Evolutionary conservation across 768 basidiomycete genomes (phyloP), one percentile per base, ranked within the genome.

Genomic region (Lactarius quietus): DNA sequence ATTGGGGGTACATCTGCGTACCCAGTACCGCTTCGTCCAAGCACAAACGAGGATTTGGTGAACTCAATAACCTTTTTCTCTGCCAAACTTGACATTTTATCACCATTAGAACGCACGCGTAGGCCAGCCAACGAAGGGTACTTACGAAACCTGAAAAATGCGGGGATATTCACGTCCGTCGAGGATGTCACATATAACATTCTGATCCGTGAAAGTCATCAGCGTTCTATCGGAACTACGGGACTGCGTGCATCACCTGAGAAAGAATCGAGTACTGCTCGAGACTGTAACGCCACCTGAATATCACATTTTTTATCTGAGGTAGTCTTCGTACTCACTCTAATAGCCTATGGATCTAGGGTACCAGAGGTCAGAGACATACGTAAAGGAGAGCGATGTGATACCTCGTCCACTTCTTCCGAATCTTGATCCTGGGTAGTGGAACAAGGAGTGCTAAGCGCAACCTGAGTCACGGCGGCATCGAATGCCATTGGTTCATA

Each of bases 1-100:
- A 39, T 57, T 4, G 23, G 38, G 9, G 9, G 2, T 26, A 38
- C 12, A 8, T 2, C 10, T 9, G 61, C 79, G 14, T 69, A 88
- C 89, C 89, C 89, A 0, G 89, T 90, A 3, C 89, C 89, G 70
- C 88, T 89, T 29, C 89, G 78, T 0, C 89, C 72, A 1, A 70
- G 52, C 14, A 70, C 67, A 10, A 63, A 68, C 10, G 65, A 61
- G 5, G 69, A 70, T 35, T 38, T 45, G 3, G 58, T 62, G 57
- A 41, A 62, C 41, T 68, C 69, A 5, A 68, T 29, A 4, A 70
- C 64, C 28, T 65, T 61, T 15, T 62, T 62, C 33, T 70, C 69
- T 10, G 63, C 61, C 15, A 6, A 26, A 3, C 69, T 70, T 31
- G 3, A 26, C 3, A 55, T 20, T 29, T 33, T 7, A n/a, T 59